Evolutionary conservation across 768 basidiomycete species (phyloP).

Genomic region (Termitomyces sp.): DNA sequence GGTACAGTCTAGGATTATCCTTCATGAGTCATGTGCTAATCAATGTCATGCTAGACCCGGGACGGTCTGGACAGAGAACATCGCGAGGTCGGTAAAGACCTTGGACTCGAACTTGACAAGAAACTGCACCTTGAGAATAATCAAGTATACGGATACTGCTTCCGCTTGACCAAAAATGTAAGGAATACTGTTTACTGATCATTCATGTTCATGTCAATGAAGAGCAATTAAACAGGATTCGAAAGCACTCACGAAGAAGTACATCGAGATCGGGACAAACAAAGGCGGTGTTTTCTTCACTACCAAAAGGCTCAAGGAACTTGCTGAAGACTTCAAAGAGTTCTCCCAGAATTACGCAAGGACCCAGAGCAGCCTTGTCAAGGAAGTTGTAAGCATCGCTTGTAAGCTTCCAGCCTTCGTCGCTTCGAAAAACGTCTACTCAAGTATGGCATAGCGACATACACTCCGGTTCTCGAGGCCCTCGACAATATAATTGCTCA

Average conservation of each 20-base stretch:
- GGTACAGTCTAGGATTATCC: conserved; percentile 23
- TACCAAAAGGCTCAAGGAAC: conserved; percentile 64
- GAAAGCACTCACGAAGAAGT: conserved; percentile 60
- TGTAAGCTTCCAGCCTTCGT: conserved; percentile 39
- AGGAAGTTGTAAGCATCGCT: conserved; percentile 90
- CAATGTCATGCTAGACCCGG: conserved; percentile 36
- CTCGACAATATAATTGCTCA: conserved; percentile 84
- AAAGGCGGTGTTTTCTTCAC: conserved; percentile 90
- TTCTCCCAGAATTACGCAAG: conserved; percentile 63
- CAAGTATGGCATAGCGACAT: conserved; percentile 60
- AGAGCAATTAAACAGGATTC: conserved; percentile 58
- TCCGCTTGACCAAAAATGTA: conserved; percentile 88
- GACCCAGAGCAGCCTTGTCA: conserved; percentile 79
- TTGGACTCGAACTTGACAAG: conserved; percentile 84
- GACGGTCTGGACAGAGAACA: conserved; percentile 86
- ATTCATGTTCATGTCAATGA: neutral
- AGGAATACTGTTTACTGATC: conserved; percentile 20
- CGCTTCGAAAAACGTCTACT: conserved; percentile 19
- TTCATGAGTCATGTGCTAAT: neutral
- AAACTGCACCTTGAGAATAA: conserved; percentile 95
- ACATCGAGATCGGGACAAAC: conserved; percentile 77
- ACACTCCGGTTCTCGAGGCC: conserved; percentile 81
- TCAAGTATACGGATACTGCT: conserved; percentile 84
- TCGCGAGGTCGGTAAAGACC: conserved; percentile 54
- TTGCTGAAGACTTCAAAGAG: conserved; percentile 69